Evolutionary conservation across 1,284 basidiomycete genomes (phyloP).

Genomic region (Caloboletus firmus): DNA sequence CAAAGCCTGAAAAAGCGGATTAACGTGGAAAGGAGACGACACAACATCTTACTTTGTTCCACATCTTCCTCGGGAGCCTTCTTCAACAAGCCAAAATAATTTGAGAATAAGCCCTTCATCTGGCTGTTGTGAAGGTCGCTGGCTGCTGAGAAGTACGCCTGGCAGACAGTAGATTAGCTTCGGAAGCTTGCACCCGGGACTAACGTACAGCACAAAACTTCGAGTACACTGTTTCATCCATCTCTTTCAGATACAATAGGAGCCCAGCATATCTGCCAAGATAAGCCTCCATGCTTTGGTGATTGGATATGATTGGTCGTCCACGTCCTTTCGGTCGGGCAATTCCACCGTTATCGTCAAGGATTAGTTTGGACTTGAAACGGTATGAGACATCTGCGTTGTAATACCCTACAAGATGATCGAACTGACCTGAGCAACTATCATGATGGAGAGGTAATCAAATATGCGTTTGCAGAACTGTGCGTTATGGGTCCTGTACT

Average conservation of each 20-base stretch:
- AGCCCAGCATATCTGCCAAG: constrained; percentile 88
- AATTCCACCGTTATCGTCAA: constrained; percentile 61
- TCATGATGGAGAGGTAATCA: constrained; percentile 89
- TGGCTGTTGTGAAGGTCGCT: constrained; percentile 81
- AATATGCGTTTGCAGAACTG: constrained; percentile 92
- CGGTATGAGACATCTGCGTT: constrained; percentile 7
- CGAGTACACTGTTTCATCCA: constrained; percentile 83
- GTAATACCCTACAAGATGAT: constrained; percentile 1
- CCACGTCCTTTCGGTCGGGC: constrained; percentile 42
- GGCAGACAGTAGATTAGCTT: constrained; percentile 11
- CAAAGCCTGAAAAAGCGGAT: constrained; percentile 45
- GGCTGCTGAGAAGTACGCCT: constrained; percentile 87
- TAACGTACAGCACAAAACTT: constrained; percentile 81
- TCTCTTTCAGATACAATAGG: constrained; percentile 93
- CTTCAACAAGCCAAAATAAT: constrained; percentile 63
- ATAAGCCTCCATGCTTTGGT: constrained; percentile 76
- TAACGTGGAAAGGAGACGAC: not conserved
- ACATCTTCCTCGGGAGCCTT: constrained; percentile 68
- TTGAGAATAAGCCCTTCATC: constrained; percentile 70
- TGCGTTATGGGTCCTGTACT: constrained; percentile 83
- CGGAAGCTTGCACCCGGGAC: not conserved
- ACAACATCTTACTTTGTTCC: constrained; percentile 55
- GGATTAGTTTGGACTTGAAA: constrained; percentile 60
- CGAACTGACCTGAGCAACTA: constrained; percentile 71
- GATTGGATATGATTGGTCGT: constrained; percentile 55